Conservation (phyloP, 148 eudicot species). For the Fagopyrum homotropicum region DNA sequence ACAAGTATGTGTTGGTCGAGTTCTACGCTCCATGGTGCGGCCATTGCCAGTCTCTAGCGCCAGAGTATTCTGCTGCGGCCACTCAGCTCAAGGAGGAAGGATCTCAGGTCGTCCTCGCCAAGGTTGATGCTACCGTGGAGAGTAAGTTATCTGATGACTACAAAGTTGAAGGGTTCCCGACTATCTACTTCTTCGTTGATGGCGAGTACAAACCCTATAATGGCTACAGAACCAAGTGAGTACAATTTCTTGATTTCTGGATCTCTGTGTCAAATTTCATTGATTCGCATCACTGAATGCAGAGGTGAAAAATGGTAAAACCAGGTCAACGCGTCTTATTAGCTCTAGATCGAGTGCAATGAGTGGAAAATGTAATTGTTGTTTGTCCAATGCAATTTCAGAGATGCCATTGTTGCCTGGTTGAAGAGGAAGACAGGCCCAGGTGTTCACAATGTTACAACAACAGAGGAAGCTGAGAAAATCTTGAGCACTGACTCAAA, state of each 20-base stretch:
- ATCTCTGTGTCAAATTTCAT: not conserved
- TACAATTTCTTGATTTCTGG: constrained; percentile 11
- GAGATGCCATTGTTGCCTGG: constrained; percentile 75
- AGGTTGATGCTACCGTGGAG: constrained; percentile 77
- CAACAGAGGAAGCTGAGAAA: constrained; percentile 51
- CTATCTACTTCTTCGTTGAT: constrained; percentile 58
- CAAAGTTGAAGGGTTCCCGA: constrained; percentile 66
- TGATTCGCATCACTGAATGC: not conserved
- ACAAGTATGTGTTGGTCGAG: constrained; percentile 69
- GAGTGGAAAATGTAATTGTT: not conserved
- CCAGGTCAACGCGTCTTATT: not conserved
- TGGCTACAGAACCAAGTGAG: constrained; percentile 69
- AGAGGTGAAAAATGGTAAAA: not conserved
- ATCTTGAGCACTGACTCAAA: constrained; percentile 40
- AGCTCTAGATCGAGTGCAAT: not conserved
- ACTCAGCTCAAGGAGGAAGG: constrained; percentile 55
- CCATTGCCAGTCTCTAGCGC: constrained; percentile 68
- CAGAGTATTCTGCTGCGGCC: constrained; percentile 82
- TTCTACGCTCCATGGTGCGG: constrained; percentile 98
- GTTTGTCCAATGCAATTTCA: constrained; percentile 12
- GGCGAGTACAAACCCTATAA: constrained; percentile 48
- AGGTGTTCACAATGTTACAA: constrained; percentile 46
- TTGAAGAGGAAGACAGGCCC: constrained; percentile 69
- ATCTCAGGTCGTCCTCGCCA: constrained; percentile 46
- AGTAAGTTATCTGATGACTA: constrained; percentile 53